Evolutionary conservation across 805 yeast species (phyloP), one percentile per base, ranked within the genome.

Genomic region (Vanderwaltozyma polyspora): DNA sequence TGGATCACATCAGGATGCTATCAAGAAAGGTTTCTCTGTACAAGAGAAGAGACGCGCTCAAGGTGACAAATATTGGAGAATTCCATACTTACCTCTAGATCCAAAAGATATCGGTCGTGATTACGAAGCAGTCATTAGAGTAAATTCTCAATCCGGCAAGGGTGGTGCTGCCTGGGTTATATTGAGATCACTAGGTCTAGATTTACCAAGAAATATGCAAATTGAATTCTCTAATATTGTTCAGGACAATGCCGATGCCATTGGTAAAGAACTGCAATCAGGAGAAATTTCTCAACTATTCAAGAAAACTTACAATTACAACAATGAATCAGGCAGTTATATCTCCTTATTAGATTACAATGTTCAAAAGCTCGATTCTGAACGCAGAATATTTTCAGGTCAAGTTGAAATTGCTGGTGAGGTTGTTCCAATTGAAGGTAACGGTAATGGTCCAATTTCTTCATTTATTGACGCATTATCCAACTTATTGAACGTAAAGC

Each of bases 81-180:
- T 82, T 38, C 94, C 94, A 14, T 82, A 82, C 60, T 67, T 82
- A 45, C 93, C 94, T 19, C 67, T 83, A 51, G 94, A 82, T 53
- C 94, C 94, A 30, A 67, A 72, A 45, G 93, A 83, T 55, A 77
- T 82, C 48, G 93, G 93, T 33, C 73, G 91, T 57, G 79, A 79
- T n/a, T 83, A 83, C 62, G 94, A 83, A 60, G 91, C 93, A n/a
- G 81, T 83, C 36, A 82, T 82, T 47, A 74, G 94, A 52, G 91
- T 82, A 55, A 82, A 82, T 60, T 81, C 91, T 10, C 93, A 82
- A 61, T 73, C 83, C 18, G 94, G 94, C 41, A 82, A 82, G 61
- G 93, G 93, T 49, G 93, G 93, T 45, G 80, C 89, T 9, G 83
- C 93, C 5, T 82, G 93, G 91, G 78, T 83, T 44, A 79, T 82